Evolutionary conservation across 1,284 basidiomycete genomes (phyloP).

Genomic region (Vanrija pseudolonga): DNA sequence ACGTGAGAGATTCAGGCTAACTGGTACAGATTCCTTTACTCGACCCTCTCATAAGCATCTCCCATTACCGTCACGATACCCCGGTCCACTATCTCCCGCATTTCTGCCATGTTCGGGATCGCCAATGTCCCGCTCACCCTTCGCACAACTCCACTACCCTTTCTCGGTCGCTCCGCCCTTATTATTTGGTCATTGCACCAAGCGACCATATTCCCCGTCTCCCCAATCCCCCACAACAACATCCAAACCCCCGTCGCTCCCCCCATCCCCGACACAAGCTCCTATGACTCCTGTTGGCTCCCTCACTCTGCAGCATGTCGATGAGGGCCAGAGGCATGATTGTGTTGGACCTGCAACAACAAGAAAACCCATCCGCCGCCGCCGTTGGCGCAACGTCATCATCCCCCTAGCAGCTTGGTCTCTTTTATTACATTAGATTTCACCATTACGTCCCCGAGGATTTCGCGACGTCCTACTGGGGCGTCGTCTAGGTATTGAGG

Average conservation of each 20-base stretch:
- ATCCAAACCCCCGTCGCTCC: background rate
- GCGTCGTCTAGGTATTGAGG: slow-evolving; percentile 10
- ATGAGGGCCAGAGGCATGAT: background rate
- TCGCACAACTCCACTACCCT: background rate
- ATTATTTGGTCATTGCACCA: background rate
- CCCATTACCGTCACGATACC: background rate
- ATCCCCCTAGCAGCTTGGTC: slow-evolving; percentile 18
- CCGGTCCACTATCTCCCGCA: slow-evolving; percentile 1
- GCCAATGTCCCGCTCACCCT: background rate
- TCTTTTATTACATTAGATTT: slow-evolving; percentile 19
- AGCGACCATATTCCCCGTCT: background rate
- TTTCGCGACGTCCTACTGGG: slow-evolving; percentile 4
- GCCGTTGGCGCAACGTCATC: slow-evolving; percentile 3
- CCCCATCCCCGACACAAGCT: no score
- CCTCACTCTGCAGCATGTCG: no score
- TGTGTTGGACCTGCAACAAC: background rate
- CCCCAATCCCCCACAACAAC: background rate
- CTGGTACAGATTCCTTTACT: slow-evolving; percentile 44
- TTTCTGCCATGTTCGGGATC: slow-evolving; percentile 5
- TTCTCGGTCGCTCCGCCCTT: background rate
- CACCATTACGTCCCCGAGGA: slow-evolving; percentile 9
- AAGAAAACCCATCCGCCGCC: background rate
- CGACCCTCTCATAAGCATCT: slow-evolving; percentile 39
- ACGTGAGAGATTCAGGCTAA: slow-evolving; percentile 7
- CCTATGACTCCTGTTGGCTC: no score